Evolutionary conservation across 768 basidiomycete genomes (phyloP), one percentile per base, ranked within the genome.

Genomic region (Serpula lacrymans): DNA sequence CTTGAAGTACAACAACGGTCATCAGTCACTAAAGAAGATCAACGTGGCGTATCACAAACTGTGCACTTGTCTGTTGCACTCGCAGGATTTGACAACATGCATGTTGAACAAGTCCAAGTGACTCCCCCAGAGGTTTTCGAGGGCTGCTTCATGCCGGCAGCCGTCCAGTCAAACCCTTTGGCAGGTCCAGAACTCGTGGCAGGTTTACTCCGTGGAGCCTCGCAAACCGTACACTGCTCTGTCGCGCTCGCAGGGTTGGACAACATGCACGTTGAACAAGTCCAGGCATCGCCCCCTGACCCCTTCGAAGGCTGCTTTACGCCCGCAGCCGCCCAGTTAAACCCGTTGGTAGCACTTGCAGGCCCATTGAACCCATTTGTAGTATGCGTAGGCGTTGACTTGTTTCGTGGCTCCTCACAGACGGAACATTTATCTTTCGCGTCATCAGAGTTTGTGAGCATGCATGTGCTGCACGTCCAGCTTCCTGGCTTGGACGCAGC

Each of bases 281-380:
- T 1, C 39, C 37, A 11, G 24, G 24, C 27, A 9, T 28, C n/a
- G 9, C 9, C 27, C 27, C 27, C 27, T 9, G 31, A 14, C 37
- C 20, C 31, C 4, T 17, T 37, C 25, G 13, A 40, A 25, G 16
- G 28, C 12, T 9, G 34, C n/a, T 74, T 80, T 40, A 75, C 55
- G 3, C 80, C 83, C 1, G 80, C 80, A 9, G 78, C 80, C 2
- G 71, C 65, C 74, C 78, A 85, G 50, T 84, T 67, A 49, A 84
- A 85, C 23, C 65, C 65, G 29, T 67, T 62, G n/a, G 17, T 11
- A 14, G 31, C 14, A 27, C 36, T 30, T 18, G 29, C 18, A 11
- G 43, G 34, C 4, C 24, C 20, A 17, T 64, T 47, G 42, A 64
- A 67, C 9, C 47, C 47, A 8, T 31, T 39, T 3, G 43, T 16